Conservation (phyloP, 2,329 filamentous ascomycete genomes). For the Aspergillus ustus region DNA sequence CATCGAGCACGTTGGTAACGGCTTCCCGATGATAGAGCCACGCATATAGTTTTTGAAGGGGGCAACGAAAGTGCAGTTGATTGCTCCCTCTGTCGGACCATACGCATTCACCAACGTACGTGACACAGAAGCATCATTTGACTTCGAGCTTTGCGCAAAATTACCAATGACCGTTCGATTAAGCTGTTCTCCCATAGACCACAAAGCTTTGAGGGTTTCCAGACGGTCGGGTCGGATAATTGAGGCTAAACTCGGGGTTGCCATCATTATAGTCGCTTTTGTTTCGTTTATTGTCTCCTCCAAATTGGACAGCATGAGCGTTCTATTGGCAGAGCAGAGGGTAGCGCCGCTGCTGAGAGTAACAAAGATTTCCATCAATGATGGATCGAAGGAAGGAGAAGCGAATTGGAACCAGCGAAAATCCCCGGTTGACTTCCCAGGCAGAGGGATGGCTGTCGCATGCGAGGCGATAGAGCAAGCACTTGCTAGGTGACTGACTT, state of each 20-base stretch:
- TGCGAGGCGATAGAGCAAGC: constrained; percentile 39
- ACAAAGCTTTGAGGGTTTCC: constrained; percentile 33
- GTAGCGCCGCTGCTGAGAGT: constrained; percentile 37
- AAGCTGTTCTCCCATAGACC: constrained; percentile 42
- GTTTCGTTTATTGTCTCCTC: constrained; percentile 33
- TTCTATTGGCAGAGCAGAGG: constrained; percentile 39
- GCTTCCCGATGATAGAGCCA: constrained; percentile 43
- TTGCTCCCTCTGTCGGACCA: constrained; percentile 40
- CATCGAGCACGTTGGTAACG: constrained; percentile 41
- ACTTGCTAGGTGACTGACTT: constrained; percentile 35
- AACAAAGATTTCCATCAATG: constrained; percentile 38
- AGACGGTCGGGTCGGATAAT: constrained; percentile 35
- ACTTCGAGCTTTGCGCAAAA: constrained; percentile 26
- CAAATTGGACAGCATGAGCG: constrained; percentile 35
- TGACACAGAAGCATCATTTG: background rate
- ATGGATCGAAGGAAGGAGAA: constrained; percentile 41
- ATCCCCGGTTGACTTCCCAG: constrained; percentile 21
- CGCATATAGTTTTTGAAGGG: constrained; percentile 27
- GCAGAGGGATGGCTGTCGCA: constrained; percentile 30
- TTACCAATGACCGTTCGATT: constrained; percentile 39
- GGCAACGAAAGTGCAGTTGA: constrained; percentile 33
- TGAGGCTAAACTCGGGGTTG: constrained; percentile 45
- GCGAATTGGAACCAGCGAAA: constrained; percentile 47
- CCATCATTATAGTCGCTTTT: constrained; percentile 43
- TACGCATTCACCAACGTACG: constrained; percentile 38